phyloP scores from a whole-genome alignment of 2,329 filamentous ascomycete species.

The Verticillium albo-atrum region DNA sequence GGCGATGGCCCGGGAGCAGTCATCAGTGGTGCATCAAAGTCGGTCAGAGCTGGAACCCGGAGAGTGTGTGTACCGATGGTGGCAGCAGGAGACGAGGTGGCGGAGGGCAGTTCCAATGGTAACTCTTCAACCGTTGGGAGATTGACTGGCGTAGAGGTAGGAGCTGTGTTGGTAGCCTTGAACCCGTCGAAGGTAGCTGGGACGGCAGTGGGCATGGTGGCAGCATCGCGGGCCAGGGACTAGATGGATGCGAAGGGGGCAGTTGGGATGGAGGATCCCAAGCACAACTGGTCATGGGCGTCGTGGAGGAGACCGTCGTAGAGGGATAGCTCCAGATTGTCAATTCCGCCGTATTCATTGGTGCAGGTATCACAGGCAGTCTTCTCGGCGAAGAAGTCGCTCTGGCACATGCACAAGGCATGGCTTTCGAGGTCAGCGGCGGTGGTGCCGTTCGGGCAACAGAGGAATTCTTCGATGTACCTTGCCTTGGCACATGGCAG shows the following conservation, averaged over 20 bases:
- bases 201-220: slow-evolving; percentile 23
- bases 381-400: slow-evolving; percentile 39
- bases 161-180: background rate
- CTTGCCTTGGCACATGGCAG: slow-evolving; percentile 27
- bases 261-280: slow-evolving; percentile 26
- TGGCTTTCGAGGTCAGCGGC: slow-evolving; percentile 17
- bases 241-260: slow-evolving; percentile 30
- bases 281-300: slow-evolving; percentile 29
- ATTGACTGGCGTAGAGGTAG: background rate
- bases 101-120: background rate
- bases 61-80: background rate
- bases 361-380: slow-evolving; percentile 35
- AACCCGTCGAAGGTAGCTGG: background rate
- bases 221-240: slow-evolving; percentile 18
- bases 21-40: background rate
- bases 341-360: slow-evolving; percentile 32
- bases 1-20: background rate
- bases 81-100: background rate
- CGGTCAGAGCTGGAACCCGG: background rate
- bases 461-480: slow-evolving; percentile 24
- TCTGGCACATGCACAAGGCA: slow-evolving; percentile 35
- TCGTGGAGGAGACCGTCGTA: slow-evolving; percentile 27
- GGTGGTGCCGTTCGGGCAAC: slow-evolving; percentile 25
- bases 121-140: background rate
- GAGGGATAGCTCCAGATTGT: slow-evolving; percentile 25